These are phyloP conservation scores for Amniculicola lignicola DNA, from an alignment of 495 filamentous ascomycete species.

Conservation along the genomic window DNA sequence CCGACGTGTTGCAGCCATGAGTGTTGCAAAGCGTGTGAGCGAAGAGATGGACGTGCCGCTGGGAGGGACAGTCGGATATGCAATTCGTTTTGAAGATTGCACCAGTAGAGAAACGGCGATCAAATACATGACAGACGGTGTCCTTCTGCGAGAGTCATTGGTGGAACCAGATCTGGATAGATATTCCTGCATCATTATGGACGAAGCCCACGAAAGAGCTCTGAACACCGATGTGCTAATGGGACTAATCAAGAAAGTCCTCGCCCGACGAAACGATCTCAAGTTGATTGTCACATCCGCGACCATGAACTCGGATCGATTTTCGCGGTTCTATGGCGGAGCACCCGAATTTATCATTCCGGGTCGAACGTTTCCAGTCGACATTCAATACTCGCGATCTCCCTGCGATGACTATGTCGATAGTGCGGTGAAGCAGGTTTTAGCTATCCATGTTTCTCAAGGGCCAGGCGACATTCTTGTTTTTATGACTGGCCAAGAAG, in stretches of 20 bases:
- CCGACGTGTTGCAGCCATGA: constrained; percentile 97
- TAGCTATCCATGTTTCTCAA: constrained; percentile 96
- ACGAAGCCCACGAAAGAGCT: constrained; percentile 96
- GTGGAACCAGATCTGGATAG: constrained; percentile 89
- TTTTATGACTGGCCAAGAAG: constrained; percentile 99
- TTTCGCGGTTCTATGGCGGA: constrained; percentile 95
- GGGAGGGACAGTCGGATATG: constrained; percentile 86
- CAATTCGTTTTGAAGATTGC: constrained; percentile 98
- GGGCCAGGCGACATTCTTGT: constrained; percentile 90
- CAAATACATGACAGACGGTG: constrained; percentile 99
- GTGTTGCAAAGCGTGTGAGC: constrained; percentile 94
- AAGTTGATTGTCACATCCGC: constrained; percentile 98
- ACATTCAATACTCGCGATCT: constrained; percentile 90
- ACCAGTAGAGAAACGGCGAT: constrained; percentile 91
- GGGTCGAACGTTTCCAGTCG: constrained; percentile 94
- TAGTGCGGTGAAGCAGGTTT: constrained; percentile 90
- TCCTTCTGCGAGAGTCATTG: constrained; percentile 88
- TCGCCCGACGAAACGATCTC: constrained; percentile 83
- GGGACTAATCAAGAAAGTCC: constrained; percentile 95
- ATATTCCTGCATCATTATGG: constrained; percentile 99
- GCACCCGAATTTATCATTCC: constrained; percentile 97
- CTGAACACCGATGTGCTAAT: constrained; percentile 97
- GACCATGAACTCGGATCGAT: constrained; percentile 97
- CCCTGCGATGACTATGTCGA: constrained; percentile 98
- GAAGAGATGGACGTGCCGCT: constrained; percentile 99